These are phyloP conservation scores for Fistulinella staudtii DNA, from an alignment of 1,284 basidiomycete species.

Conservation along the genomic window DNA sequence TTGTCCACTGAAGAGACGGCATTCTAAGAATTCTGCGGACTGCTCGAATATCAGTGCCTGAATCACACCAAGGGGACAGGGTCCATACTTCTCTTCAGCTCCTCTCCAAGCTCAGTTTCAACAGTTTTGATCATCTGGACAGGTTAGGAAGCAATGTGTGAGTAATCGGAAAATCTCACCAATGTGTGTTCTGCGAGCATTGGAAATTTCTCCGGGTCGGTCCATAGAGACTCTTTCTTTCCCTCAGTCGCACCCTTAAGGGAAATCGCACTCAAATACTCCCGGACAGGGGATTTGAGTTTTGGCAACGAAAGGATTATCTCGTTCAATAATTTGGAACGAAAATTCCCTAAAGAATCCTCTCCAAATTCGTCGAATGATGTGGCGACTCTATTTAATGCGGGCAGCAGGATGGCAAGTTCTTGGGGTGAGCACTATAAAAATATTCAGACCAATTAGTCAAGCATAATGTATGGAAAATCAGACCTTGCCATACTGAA, in stretches of 20 bases:
- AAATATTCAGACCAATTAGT: not conserved
- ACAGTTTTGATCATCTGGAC: slow-evolving; percentile 54
- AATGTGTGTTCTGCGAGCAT: slow-evolving; percentile 49
- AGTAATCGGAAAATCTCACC: slow-evolving; percentile 22
- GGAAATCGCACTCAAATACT: slow-evolving; percentile 59
- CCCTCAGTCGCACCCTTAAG: slow-evolving; percentile 67
- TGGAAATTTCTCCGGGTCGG: slow-evolving; percentile 67
- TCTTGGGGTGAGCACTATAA: slow-evolving; percentile 80
- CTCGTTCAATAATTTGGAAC: slow-evolving; percentile 65
- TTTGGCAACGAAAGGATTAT: slow-evolving; percentile 69
- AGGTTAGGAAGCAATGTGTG: slow-evolving; percentile 2
- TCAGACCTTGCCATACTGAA: slow-evolving; percentile 86
- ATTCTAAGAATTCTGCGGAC: slow-evolving; percentile 73
- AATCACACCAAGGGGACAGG: slow-evolving; percentile 2
- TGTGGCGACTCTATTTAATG: slow-evolving; percentile 70
- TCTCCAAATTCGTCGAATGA: slow-evolving; percentile 55
- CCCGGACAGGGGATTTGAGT: slow-evolving; percentile 53
- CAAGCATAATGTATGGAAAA: not conserved
- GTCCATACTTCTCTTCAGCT: slow-evolving; percentile 62
- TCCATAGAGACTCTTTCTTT: slow-evolving; percentile 73
- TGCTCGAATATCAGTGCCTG: slow-evolving; percentile 26
- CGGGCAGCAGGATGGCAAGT: slow-evolving; percentile 70
- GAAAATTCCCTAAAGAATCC: slow-evolving; percentile 51
- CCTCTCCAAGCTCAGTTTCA: slow-evolving; percentile 72
- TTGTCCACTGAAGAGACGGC: slow-evolving; percentile 78